Percentiles rank a stretch among this genome's conserved stretches.
Conservation (phyloP, 345 rosid genomes). For the Erucastrum elatum region DNA sequence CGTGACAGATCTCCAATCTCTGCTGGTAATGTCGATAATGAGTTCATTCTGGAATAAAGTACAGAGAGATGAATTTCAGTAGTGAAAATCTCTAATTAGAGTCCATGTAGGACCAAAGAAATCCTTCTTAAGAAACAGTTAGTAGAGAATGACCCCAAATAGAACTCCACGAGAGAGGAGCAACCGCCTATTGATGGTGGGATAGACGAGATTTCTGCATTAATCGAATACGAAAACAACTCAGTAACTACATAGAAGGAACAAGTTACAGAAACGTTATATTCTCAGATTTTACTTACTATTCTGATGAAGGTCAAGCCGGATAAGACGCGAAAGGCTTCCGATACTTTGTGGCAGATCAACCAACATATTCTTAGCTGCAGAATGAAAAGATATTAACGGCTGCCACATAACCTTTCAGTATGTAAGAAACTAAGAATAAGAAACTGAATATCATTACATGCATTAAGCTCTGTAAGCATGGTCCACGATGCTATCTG, state of each 20-base stretch:
- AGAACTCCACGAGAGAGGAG: constrained; percentile 76
- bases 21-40: constrained; percentile 62
- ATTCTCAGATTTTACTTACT: constrained; percentile 50
- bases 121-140: constrained; percentile 14
- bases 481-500: constrained; percentile 70
- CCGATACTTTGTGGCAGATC: constrained; percentile 73
- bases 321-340: constrained; percentile 73
- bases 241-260: constrained; percentile 8
- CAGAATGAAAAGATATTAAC: constrained; percentile 23
- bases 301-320: constrained; percentile 93
- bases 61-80: constrained; percentile 33
- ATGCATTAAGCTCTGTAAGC: constrained; percentile 80
- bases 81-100: constrained; percentile 16
- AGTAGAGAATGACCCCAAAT: constrained; percentile 68
- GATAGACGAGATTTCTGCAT: constrained; percentile 63
- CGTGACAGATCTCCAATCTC: constrained; percentile 66
- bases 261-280: constrained; percentile 14
- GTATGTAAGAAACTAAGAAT: background rate
- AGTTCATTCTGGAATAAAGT: constrained; percentile 60
- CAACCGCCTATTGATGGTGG: constrained; percentile 78
- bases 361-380: constrained; percentile 77
- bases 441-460: constrained; percentile 46
- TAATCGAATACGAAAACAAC: constrained; percentile 6
- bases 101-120: constrained; percentile 7
- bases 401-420: background rate